Evolutionary conservation across 768 basidiomycete genomes (phyloP).

Genomic region (Lactarius hengduanensis): DNA sequence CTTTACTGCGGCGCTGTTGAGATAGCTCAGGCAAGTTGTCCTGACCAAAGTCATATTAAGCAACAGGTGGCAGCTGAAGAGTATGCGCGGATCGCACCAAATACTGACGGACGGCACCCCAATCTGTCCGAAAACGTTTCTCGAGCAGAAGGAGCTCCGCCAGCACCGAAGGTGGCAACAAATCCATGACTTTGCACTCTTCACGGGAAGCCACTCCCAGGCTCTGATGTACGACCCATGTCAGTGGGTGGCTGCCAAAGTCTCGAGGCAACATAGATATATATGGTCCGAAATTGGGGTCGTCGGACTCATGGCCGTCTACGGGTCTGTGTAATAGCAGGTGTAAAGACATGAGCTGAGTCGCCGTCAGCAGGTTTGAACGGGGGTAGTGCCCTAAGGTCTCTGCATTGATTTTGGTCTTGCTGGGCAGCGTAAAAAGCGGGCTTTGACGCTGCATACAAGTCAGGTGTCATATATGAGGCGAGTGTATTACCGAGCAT

Average conservation of each 20-base stretch:
- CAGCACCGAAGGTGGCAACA: slow-evolving; percentile 50
- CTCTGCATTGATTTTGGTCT: slow-evolving; percentile 66
- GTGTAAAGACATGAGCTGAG: slow-evolving; percentile 80
- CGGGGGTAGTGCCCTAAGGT: slow-evolving; percentile 68
- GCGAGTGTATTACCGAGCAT: neutral
- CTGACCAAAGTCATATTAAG: slow-evolving; percentile 11
- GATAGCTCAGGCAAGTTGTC: slow-evolving; percentile 15
- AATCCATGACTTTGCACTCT: slow-evolving; percentile 37
- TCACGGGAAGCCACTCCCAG: slow-evolving; percentile 27
- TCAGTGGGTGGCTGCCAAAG: slow-evolving; percentile 81
- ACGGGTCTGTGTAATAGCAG: slow-evolving; percentile 63
- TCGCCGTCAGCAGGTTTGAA: slow-evolving; percentile 48
- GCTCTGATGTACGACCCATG: slow-evolving; percentile 53
- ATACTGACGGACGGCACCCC: slow-evolving; percentile 49
- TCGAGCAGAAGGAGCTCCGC: slow-evolving; percentile 44
- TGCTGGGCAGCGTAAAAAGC: slow-evolving; percentile 69
- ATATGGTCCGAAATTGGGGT: slow-evolving; percentile 69
- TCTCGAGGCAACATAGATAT: slow-evolving; percentile 71
- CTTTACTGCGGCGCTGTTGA: neutral
- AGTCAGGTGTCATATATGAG: neutral
- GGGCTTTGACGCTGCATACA: slow-evolving; percentile 24
- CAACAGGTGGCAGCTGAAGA: neutral
- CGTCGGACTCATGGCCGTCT: slow-evolving; percentile 42
- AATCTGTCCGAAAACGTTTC: slow-evolving; percentile 57
- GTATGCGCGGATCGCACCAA: slow-evolving; percentile 44